Percentiles rank a stretch among this genome's conserved stretches.
These are phyloP conservation scores for Fraxinus anomala DNA, from an alignment of 257 asterid genomes.

Conservation along the genomic window DNA sequence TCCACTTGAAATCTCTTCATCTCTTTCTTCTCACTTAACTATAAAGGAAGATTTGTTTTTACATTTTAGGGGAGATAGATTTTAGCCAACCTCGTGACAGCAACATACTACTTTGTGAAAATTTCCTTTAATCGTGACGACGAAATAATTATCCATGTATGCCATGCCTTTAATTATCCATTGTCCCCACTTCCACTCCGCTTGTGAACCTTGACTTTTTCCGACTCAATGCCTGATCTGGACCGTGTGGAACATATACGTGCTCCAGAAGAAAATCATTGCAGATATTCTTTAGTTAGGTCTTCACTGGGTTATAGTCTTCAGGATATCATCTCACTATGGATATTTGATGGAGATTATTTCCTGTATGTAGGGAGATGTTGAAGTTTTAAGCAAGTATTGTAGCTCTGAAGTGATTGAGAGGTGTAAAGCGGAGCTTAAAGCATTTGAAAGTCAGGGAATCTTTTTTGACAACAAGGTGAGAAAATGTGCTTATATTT, in stretches of 20 bases:
- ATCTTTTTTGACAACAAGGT: conserved; percentile 86
- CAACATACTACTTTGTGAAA: no score
- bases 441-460: conserved; percentile 75
- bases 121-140: no score
- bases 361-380: conserved; percentile 58
- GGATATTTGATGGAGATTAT: conserved; percentile 11
- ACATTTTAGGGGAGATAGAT: no score
- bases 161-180: no score
- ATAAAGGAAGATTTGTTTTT: not conserved
- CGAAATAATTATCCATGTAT: no score
- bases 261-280: not conserved
- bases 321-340: conserved; percentile 14
- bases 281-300: not conserved
- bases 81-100: no score
- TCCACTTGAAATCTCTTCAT: not conserved
- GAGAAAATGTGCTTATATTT: conserved; percentile 17
- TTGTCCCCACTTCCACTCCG: no score
- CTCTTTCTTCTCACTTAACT: not conserved
- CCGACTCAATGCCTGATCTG: not conserved
- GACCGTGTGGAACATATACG: not conserved
- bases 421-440: conserved; percentile 89
- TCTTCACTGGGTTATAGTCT: not conserved
- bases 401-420: conserved; percentile 79
- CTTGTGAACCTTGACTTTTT: no score
- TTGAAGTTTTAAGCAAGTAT: conserved; percentile 63